A percentile compares a stretch with the other conserved stretches of the same genome.
phyloP scores from a whole-genome alignment of 1,284 basidiomycete species.

The Abortiporus biennis region DNA sequence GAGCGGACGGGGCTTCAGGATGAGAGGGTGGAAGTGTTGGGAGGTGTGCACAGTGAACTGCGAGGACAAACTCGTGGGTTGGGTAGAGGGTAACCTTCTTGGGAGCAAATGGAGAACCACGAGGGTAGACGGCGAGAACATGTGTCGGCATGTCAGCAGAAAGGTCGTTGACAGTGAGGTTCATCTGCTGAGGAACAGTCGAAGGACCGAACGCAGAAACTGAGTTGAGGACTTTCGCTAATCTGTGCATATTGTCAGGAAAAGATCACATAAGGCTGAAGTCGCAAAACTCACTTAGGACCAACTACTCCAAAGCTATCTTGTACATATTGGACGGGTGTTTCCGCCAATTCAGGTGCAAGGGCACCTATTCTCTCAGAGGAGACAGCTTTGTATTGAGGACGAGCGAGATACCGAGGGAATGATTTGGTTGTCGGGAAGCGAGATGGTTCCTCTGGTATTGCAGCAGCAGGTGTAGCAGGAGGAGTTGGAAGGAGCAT shows the following conservation, averaged over 20 bases:
- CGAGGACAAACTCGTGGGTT: conserved; percentile 49
- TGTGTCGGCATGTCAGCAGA: conserved; percentile 42
- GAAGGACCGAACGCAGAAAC: too few relatives aligned
- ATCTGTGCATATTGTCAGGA: background rate
- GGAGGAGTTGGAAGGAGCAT: background rate
- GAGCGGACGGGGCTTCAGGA: conserved; percentile 29
- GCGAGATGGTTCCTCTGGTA: background rate
- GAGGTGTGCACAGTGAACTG: conserved; percentile 46
- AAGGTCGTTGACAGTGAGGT: background rate
- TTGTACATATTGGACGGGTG: background rate
- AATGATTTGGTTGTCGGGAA: background rate
- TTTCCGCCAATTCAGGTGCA: background rate
- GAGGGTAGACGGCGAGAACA: conserved; percentile 43
- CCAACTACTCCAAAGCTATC: background rate
- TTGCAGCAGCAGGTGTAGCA: background rate
- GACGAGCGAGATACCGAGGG: background rate
- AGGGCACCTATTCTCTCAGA: background rate
- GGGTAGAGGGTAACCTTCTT: conserved; percentile 45
- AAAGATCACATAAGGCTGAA: background rate
- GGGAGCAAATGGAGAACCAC: conserved; percentile 18
- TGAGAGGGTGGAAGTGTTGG: conserved; percentile 31
- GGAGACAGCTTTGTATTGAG: background rate
- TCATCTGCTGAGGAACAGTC: background rate
- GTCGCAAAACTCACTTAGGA: background rate
- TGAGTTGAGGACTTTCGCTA: background rate